phyloP scores from a whole-genome alignment of 306 rosid genomes.

The Prunus mume region DNA sequence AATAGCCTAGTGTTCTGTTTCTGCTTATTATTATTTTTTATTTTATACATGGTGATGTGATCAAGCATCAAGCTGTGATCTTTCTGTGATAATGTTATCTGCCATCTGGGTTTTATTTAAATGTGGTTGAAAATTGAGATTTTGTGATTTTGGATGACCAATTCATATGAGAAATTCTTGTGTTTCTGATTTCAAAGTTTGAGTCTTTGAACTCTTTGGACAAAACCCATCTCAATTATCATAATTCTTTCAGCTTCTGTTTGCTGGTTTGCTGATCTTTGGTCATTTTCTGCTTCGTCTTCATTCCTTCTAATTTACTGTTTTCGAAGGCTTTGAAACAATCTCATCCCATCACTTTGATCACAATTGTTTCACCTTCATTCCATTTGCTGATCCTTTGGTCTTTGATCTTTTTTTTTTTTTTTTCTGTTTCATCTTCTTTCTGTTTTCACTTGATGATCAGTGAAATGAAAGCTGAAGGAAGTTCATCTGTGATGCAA shows the following conservation, averaged over 20 bases:
- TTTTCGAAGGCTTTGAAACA: background rate
- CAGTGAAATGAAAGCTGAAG: background rate
- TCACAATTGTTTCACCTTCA: background rate
- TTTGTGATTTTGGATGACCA: background rate
- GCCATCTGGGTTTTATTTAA: constrained; percentile 8
- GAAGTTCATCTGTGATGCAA: background rate
- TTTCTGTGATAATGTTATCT: background rate
- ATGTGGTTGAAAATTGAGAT: background rate
- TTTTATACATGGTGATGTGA: background rate
- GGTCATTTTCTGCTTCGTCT: too few relatives aligned
- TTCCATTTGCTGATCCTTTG: background rate
- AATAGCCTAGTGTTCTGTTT: background rate
- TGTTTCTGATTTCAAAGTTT: constrained; percentile 5
- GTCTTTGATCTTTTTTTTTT: background rate
- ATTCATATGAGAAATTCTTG: background rate
- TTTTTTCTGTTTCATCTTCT: too few relatives aligned
- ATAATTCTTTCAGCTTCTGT: background rate
- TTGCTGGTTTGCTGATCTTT: background rate
- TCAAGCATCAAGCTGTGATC: background rate
- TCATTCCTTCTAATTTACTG: background rate
- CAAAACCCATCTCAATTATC: background rate
- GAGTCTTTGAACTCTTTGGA: background rate
- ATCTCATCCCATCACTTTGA: background rate
- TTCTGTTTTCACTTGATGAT: background rate
- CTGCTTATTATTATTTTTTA: background rate